Evolutionary conservation across 306 rosid species (phyloP), one percentile per base, ranked within the genome.

Genomic region (Senna tora): DNA sequence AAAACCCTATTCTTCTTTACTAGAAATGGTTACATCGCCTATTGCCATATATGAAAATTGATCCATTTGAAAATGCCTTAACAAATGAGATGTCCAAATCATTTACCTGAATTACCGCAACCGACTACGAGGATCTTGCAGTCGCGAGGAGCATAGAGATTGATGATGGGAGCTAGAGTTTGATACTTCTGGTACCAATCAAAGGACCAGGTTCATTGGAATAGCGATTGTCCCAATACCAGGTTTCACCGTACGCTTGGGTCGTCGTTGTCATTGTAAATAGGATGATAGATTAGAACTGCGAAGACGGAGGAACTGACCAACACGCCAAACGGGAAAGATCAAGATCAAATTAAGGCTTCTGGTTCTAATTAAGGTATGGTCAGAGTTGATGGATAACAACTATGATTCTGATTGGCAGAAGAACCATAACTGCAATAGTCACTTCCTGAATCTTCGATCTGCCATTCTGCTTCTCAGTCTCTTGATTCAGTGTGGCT

Each of bases 181-280:
- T 75, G 81, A 74, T 87, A 92, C 70, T 86, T 92, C 64, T 92
- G 97, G 86, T 92, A 92, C 97, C 97, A 92, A 84, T 92, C 96
- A 45, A 92, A 92, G 41, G 81, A 5, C 82, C 81, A 0, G 90
- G 84, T 70, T 92, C 96, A 65, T 86, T 80, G 63, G 93, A 57
- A 81, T 92, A 92, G 55, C 96, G 96, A 52, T 84, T 81, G 77
- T 92, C 92, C 97, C 96, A 92, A 75, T 92, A 92, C 93, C 93
- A 84, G 30, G 87, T 46, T 79, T 92, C 97, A 54, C 96, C 97
- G 80, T 92, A 92, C 21, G 93, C 92, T 79, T 87, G 96, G 7
- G 88, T 75, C 45, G 86, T 61, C 67, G 77, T 72, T 79, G 75
- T 74, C 46, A 64, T 61, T 12, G n/a, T 41, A 7, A 7, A 9